Evolutionary conservation across 202 grass and related monocot species (phyloP), one percentile per base, ranked within the genome.

Genomic region (Hordeum pubiflorum): DNA sequence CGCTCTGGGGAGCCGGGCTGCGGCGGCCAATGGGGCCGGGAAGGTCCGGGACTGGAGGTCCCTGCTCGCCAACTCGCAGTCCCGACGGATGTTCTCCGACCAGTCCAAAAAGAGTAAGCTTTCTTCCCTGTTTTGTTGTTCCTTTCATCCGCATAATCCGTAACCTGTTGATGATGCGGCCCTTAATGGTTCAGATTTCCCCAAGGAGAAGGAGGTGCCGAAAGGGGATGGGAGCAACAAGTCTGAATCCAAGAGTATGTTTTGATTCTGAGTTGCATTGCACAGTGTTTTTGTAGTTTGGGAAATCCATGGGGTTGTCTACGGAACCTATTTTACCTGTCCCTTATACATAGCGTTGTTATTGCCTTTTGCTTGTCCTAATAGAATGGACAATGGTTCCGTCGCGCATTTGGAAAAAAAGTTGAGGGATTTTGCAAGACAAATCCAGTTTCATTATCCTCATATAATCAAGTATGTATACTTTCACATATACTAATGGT

Each of bases 31-130:
- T 17, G 72, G 56, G 3, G 76, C 63, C 8, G 82, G 63, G 32
- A 89, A 81, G 56, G 63, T 87, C 18, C 50, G 23, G n/a, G 84
- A 91, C 54, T 92, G 89, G 88, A 93, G 86, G 85, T 89, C 84
- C 69, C 76, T 97, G 52, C 82, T 92, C 4, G 86, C 86, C 39
- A 93, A 79, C 69, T 82, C 82, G 64, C 85, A 82, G 41, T 91
- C 88, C 62, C 81, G 82, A 68, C 88, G 88, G 54, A 84, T 88
- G 4, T 91, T 91, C 59, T 89, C 60, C 38, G 82, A 89, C 44
- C 83, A 83, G 60, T 77, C 94, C 4, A 87, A 94, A 48, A 94
- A 97, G 68, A 88, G 94, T 93, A 89, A 86, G 84, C 43, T 74
- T 86, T n/a, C 66, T 54, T 86, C 48, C 50, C 36, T 65, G 57